Base-by-base conservation (phyloP, 2,329 filamentous ascomycete genomes). In the Fusarium vanettenii region DNA sequence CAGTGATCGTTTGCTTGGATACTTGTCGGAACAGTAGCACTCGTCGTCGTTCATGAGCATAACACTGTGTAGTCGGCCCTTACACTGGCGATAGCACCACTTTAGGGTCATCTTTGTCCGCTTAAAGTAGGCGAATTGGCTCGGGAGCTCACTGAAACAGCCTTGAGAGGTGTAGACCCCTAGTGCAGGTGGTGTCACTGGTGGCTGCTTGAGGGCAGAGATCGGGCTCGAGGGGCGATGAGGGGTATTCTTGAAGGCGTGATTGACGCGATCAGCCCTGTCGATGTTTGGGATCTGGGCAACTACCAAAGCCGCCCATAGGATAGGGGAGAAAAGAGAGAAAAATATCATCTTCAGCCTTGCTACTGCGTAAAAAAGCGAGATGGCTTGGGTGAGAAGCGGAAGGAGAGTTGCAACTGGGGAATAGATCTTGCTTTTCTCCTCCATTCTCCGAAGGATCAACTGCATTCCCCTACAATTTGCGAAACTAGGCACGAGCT, bases 241-340 rank as follows among this genome's bases (percentile, higher is more conserved):
- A 57, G 22, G n/a, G 60, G 41, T 4, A 35, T 62, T 20, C n/a
- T 13, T 43, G 41, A 43, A 7, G 22, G 43, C 22, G 20, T 48
- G 20, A 48, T 48, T 48, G 43, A 9, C 43, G 22, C 25, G 20
- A 2, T n/a, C 18, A 20, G 37, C 18, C 18, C 10, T 16, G 33
- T 45, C 14, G 8, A 8, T 18, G 48, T 35, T 10, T 5, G 13
- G 8, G 11, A 27, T 16, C 22, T 60, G 50, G n/a, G 71, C 71
- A 14, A 41, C 39, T 73, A 5, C 52, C 43, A 67, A 45, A 39
- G 61, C 18, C 52, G 13, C 50, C 66, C 71, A 73, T 5, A 73
- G 18, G 31, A 73, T 13, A 5, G 73, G 16, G 27, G 52, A 14
- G 8, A 48, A 48, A 48, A 48, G 22, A 18, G 8, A 8, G 61